Percentiles rank a stretch among this genome's conserved stretches.
phyloP scores from a whole-genome alignment of 106 monocot genomes.

The Dactylorhiza incarnata region DNA sequence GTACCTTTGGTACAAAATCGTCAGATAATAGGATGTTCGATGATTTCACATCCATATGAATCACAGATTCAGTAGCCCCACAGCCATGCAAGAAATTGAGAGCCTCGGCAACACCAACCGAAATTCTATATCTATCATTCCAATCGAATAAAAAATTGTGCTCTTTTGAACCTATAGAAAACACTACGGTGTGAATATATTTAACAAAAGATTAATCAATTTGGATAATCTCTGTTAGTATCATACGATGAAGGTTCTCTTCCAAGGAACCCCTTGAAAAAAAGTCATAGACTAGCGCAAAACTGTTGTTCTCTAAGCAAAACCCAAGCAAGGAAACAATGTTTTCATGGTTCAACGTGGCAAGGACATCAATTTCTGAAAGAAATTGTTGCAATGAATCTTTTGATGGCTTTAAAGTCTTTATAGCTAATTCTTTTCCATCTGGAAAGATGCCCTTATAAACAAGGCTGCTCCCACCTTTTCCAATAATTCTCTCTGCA shows the following conservation, averaged over 20 bases:
- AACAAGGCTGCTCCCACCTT: constrained; percentile 75
- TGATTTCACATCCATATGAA: constrained; percentile 89
- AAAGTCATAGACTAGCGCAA: constrained; percentile 66
- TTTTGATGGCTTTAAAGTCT: constrained; percentile 58
- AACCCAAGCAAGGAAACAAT: constrained; percentile 66
- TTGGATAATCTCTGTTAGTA: neutral
- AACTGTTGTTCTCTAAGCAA: constrained; percentile 53
- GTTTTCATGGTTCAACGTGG: constrained; percentile 57
- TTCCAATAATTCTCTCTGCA: constrained; percentile 55
- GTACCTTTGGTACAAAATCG: constrained; percentile 60
- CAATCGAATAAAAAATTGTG: constrained; percentile 33
- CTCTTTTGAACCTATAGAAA: constrained; percentile 29
- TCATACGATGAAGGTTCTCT: constrained; percentile 63
- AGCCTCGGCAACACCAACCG: constrained; percentile 59
- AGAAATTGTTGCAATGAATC: constrained; percentile 53
- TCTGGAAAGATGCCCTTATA: constrained; percentile 54
- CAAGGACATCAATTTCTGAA: constrained; percentile 59
- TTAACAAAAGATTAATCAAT: neutral
- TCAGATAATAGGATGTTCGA: constrained; percentile 85
- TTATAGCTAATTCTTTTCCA: constrained; percentile 66
- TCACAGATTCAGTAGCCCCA: constrained; percentile 29
- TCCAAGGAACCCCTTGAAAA: constrained; percentile 59
- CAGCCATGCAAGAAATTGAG: constrained; percentile 61
- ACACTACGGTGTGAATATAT: neutral
- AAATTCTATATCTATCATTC: constrained; percentile 62